Conservation (phyloP, 2,329 filamentous ascomycete species). For the Hypoxylon sp. region DNA sequence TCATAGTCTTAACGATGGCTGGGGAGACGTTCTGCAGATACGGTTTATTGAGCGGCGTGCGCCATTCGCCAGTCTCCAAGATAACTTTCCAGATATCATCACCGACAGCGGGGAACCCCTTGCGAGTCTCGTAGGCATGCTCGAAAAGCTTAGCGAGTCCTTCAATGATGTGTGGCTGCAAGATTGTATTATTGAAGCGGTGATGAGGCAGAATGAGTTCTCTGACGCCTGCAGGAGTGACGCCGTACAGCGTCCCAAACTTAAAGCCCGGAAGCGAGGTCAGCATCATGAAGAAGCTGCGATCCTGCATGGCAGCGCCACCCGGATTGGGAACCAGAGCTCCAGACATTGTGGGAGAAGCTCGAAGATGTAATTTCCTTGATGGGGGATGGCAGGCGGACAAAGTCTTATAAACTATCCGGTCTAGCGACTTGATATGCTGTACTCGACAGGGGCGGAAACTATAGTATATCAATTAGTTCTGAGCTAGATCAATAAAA, state of each 20-base stretch:
- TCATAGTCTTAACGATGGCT: background rate
- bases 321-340: background rate
- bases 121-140: background rate
- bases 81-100: background rate
- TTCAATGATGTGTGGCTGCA: background rate
- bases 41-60: background rate
- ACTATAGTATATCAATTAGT: too few relatives aligned
- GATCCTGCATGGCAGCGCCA: background rate
- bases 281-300: background rate
- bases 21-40: background rate
- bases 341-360: background rate
- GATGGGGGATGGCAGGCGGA: background rate
- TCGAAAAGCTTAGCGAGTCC: background rate
- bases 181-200: background rate
- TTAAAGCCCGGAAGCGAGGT: background rate
- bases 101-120: background rate
- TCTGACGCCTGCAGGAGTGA: background rate
- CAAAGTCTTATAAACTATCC: too few relatives aligned
- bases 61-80: background rate
- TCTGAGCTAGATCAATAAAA: too few relatives aligned
- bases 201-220: background rate
- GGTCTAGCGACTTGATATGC: too few relatives aligned
- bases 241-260: background rate
- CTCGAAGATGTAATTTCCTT: background rate
- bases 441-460: too few relatives aligned